These are phyloP conservation scores for Clavispora santaluciae DNA, from an alignment of 805 yeast species.

Conservation along the genomic window DNA sequence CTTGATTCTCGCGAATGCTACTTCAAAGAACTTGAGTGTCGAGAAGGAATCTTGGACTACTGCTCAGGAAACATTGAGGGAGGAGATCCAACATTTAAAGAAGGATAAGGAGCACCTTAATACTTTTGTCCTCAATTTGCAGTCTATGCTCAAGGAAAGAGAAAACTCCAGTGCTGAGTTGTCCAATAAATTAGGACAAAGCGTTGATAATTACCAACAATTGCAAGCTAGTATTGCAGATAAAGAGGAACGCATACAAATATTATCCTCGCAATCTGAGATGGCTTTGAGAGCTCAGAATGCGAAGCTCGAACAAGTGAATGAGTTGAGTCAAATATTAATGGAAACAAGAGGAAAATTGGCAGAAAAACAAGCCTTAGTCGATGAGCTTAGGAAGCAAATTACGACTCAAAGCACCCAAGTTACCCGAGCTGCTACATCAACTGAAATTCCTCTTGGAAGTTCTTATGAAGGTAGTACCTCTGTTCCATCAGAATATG, in stretches of 20 bases:
- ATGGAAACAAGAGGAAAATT: slow-evolving; percentile 38
- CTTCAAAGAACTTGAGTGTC: slow-evolving; percentile 44
- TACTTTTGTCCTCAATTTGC: slow-evolving; percentile 54
- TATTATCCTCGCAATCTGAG: slow-evolving; percentile 55
- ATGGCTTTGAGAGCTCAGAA: slow-evolving; percentile 48
- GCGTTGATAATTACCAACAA: slow-evolving; percentile 42
- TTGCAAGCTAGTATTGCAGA: slow-evolving; percentile 45
- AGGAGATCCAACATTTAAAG: slow-evolving; percentile 48
- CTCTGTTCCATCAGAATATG: slow-evolving; percentile 28
- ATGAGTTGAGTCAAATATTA: slow-evolving; percentile 45
- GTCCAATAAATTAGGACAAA: slow-evolving; percentile 43
- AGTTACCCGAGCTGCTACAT: neutral
- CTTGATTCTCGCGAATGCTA: slow-evolving; percentile 40
- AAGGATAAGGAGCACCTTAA: slow-evolving; percentile 58
- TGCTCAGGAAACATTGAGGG: slow-evolving; percentile 45
- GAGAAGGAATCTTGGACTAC: slow-evolving; percentile 51
- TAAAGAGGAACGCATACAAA: slow-evolving; percentile 48
- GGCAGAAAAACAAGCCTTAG: slow-evolving; percentile 32
- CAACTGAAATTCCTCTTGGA: neutral
- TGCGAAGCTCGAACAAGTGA: slow-evolving; percentile 55
- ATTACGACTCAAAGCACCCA: slow-evolving; percentile 17
- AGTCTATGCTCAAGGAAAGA: slow-evolving; percentile 57
- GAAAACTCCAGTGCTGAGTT: slow-evolving; percentile 48
- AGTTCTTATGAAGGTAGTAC: neutral
- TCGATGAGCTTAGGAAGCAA: slow-evolving; percentile 37